A percentile compares a stretch with the other conserved stretches of the same genome.
Evolutionary conservation across 192 early-diverging fungal genomes (phyloP).

Genomic region (Thamnidium elegans): DNA sequence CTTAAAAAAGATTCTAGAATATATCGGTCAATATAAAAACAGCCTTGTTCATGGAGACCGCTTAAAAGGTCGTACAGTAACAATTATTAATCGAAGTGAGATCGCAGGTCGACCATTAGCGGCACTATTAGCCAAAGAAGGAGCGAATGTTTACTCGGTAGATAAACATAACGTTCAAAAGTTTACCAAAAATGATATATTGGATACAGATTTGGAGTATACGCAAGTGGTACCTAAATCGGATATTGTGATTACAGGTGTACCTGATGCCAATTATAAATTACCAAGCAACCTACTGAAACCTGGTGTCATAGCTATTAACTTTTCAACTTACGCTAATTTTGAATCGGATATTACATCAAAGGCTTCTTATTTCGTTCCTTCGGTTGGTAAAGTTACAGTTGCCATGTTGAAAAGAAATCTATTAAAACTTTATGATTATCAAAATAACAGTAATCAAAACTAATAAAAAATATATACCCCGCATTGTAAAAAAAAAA

Average conservation of each 20-base stretch:
- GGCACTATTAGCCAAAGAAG: slow-evolving; percentile 95
- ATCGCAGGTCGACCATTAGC: slow-evolving; percentile 98
- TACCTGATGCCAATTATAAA: slow-evolving; percentile 85
- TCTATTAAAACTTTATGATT: slow-evolving; percentile 81
- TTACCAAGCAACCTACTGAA: slow-evolving; percentile 80
- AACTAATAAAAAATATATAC: neutral
- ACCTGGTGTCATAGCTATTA: slow-evolving; percentile 94
- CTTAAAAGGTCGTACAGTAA: slow-evolving; percentile 87
- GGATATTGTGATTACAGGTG: slow-evolving; percentile 99
- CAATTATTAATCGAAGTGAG: slow-evolving; percentile 93
- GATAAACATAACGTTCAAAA: slow-evolving; percentile 86
- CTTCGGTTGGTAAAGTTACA: slow-evolving; percentile 96
- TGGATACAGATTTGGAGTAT: slow-evolving; percentile 65
- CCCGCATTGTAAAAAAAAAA: no score
- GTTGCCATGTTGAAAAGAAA: slow-evolving; percentile 99
- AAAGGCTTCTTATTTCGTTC: slow-evolving; percentile 91
- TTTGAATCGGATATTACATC: slow-evolving; percentile 90
- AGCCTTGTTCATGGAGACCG: slow-evolving; percentile 88
- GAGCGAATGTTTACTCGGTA: slow-evolving; percentile 94
- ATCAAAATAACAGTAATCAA: slow-evolving; percentile 47
- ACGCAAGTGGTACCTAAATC: slow-evolving; percentile 80
- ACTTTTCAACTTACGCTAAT: slow-evolving; percentile 96
- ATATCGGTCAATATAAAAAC: slow-evolving; percentile 91
- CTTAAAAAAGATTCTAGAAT: slow-evolving; percentile 72
- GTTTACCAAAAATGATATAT: slow-evolving; percentile 53